Evolutionary conservation across 1,139 yeast species (phyloP).

Genomic region (Keqinozyma sinolaborantium): DNA sequence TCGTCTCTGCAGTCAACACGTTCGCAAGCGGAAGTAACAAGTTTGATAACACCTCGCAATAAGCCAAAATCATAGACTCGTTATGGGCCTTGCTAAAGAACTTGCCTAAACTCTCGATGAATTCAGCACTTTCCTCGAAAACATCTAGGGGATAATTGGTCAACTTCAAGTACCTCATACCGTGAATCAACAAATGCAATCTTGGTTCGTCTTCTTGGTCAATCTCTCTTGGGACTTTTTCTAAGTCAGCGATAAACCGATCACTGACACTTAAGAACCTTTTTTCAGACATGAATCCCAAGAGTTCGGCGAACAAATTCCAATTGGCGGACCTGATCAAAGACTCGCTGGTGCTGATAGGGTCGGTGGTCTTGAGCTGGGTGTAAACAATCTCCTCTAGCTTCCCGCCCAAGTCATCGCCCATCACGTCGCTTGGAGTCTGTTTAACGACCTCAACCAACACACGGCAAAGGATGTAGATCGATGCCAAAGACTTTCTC

Average conservation of each 20-base stretch:
- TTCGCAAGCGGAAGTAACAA: constrained; percentile 82
- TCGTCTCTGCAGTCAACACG: constrained; percentile 85
- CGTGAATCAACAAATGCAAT: constrained; percentile 74
- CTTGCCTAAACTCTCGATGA: constrained; percentile 78
- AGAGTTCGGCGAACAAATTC: constrained; percentile 84
- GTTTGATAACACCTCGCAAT: constrained; percentile 77
- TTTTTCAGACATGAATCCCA: constrained; percentile 87
- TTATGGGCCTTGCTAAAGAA: constrained; percentile 70
- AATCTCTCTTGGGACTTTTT: constrained; percentile 62
- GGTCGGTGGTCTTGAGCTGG: constrained; percentile 86
- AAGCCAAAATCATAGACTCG: constrained; percentile 65
- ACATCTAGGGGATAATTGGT: constrained; percentile 83
- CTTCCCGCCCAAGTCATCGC: constrained; percentile 77
- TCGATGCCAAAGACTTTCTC: constrained; percentile 79
- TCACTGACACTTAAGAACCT: constrained; percentile 88
- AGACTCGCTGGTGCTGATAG: constrained; percentile 57
- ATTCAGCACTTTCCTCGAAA: constrained; percentile 91
- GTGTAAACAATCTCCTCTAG: constrained; percentile 92
- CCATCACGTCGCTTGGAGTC: constrained; percentile 67
- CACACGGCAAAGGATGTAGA: constrained; percentile 88
- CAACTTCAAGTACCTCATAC: constrained; percentile 81
- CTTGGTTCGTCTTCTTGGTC: constrained; percentile 63
- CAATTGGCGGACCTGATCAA: constrained; percentile 86
- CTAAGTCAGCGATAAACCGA: constrained; percentile 88
- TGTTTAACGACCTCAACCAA: constrained; percentile 90